Evolutionary conservation across 1,284 basidiomycete species (phyloP), one percentile per base, ranked within the genome.

Genomic region (Trametes versicolor): DNA sequence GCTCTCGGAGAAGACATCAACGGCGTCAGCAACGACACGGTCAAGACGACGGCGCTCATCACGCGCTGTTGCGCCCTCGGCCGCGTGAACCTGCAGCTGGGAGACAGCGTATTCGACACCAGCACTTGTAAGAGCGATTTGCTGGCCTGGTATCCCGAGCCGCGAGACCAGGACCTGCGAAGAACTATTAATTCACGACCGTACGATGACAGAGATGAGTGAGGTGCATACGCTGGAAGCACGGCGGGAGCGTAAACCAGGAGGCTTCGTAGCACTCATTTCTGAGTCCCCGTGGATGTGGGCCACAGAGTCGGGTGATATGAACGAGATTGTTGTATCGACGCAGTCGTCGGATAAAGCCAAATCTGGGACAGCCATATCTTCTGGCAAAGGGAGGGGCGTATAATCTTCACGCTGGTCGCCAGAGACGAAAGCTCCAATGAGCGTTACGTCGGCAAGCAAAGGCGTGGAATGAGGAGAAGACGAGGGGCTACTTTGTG

Each of bases 21-120:
- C 57, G 3, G 58, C 56, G 8, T 65, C 45, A 5, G 23, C 39
- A 4, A 29, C 36, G 32, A 65, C 39, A 2, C 29, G 23, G 1
- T 43, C 39, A 17, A 59, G 39, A 10, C 57, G 32, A 17, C 55
- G 29, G 47, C 62, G 52, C 19, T 56, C 17, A 17, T 36, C 41
- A 29, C 43, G 21, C 4, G 47, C 52, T 17, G 51, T 21, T 9
- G 48, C 8, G 17, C 43, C 36, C 7, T 12, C n/a, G 2, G 8
- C n/a, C 4, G 47, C n/a, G 19, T 25, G 21, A 5, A 2, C 47
- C 10, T 48, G 49, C n/a, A 66, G 41, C 43, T 49, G 51, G 9
- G 58, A 61, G 2, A 58, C 63, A 1, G 48, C 60, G 19, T 58
- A 56, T 2, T 64, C 63, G 19, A 64, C 62, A 15, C 66, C 66